phyloP scores from a whole-genome alignment of 129 eudicot species.

The Artemisia tridentata region DNA sequence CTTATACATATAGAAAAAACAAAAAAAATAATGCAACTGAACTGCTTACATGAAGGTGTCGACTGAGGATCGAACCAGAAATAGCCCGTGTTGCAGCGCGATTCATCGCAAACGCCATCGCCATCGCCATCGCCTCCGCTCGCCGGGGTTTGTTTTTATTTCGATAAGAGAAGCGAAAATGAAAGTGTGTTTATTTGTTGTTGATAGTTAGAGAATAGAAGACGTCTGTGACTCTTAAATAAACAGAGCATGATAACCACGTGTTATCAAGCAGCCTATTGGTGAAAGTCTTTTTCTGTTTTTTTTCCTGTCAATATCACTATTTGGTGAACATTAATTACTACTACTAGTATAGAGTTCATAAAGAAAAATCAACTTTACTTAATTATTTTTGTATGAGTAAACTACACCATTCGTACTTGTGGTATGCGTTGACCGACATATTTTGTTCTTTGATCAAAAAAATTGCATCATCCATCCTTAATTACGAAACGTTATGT shows the following conservation, averaged over 20 bases:
- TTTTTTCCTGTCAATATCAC: too few species aligned
- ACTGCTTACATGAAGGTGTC: constrained; percentile 62
- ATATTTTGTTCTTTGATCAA: too few species aligned
- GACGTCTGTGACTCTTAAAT: constrained; percentile 32
- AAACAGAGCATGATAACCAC: constrained; percentile 26
- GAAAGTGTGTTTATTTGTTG: too few species aligned
- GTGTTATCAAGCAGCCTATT: constrained; percentile 13
- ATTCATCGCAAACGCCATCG: constrained; percentile 58
- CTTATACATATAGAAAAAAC: too few species aligned
- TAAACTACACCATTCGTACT: too few species aligned
- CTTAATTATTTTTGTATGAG: too few species aligned
- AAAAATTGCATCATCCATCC: too few species aligned
- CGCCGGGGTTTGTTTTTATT: constrained; percentile 15
- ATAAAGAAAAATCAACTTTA: too few species aligned
- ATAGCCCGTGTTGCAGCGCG: constrained; percentile 66
- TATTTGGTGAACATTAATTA: background rate
- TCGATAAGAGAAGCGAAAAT: background rate
- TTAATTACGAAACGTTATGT: too few species aligned
- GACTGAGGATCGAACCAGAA: constrained; percentile 37
- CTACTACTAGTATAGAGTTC: too few species aligned
- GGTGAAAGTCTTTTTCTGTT: background rate
- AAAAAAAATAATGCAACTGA: background rate
- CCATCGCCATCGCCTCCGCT: constrained; percentile 23
- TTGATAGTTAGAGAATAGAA: background rate
- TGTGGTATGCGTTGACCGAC: too few species aligned